Base-by-base conservation (phyloP, 768 basidiomycete species). In the Cystofilobasidium macerans region DNA sequence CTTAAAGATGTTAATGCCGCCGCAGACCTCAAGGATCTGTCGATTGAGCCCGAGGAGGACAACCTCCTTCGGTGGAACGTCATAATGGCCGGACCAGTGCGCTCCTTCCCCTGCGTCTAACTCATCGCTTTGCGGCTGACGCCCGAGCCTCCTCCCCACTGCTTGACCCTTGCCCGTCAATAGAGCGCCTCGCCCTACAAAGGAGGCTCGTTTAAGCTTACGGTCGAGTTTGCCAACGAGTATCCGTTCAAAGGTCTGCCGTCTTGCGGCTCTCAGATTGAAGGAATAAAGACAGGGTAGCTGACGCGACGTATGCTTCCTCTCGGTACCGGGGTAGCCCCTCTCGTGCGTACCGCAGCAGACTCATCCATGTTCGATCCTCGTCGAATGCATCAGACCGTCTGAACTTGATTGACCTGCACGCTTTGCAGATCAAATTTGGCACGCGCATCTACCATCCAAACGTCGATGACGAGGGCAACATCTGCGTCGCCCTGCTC, bases 381-480 rank as follows among this genome's bases (percentile, higher is more conserved):
- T n/a, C n/a, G n/a, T n/a, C n/a, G n/a, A n/a, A n/a, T n/a, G n/a
- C n/a, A n/a, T n/a, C n/a, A n/a, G n/a, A n/a, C n/a, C n/a, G n/a
- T n/a, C n/a, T n/a, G n/a, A n/a, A n/a, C n/a, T n/a, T n/a, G n/a
- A n/a, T n/a, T n/a, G n/a, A n/a, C n/a, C n/a, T n/a, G n/a, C n/a
- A n/a, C 20, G 36, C 18, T 11, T 45, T 26, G 40, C 65, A 77
- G 75, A 70, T 75, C 69, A 72, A 73, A 47, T 77, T 76, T 70
- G 69, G 61, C 57, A 77, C 76, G 38, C 74, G 75, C 68, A 72
- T 73, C 57, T 76, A 76, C 67, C 76, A 77, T 57, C 75, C 75
- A 0, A 77, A 77, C 64, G 71, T 77, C 40, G 76, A 77, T 62
- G 73, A 72, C 57, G 76, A 77, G 61, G 76, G 76, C 35, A 76